Evolutionary conservation across 2,329 filamentous ascomycete genomes (phyloP), one percentile per base, ranked within the genome.

Genomic region (Tolypocladium sp.): DNA sequence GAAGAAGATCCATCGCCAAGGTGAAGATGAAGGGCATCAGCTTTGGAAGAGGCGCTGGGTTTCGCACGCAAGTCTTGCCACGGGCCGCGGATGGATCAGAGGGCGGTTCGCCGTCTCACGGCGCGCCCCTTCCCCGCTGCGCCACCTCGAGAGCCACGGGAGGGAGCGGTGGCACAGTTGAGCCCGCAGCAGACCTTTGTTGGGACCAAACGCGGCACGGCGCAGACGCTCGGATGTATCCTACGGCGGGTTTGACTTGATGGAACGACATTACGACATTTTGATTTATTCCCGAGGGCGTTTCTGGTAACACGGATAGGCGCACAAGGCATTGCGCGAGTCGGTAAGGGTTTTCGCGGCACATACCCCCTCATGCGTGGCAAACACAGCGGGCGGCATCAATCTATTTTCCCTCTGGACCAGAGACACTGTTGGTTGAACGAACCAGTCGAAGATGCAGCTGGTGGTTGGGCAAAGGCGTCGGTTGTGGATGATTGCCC

Each of bases 1-100:
- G 92, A 88, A 58, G 82, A 96, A 70, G 92, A 96, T 49, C 66
- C 70, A 46, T 67, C 70, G 42, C 68, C 70, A 38, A 67, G 69
- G 58, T 73, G 65, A 70, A n/a, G 56, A 41, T 5, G 37, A 9
- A n/a, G 30, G 30, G 27, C 25, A 10, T 51, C 8, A 7, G 17
- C 49, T 7, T 35, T 15, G 49, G 17, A 12, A 12, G 49, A 4
- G 27, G 17, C 30, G 46, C 25, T 33, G 30, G 17, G 46, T 12
- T 33, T 20, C 6, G 46, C 46, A 33, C 27, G 2, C 7, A 27
- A 20, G 9, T 12, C 46, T 44, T 27, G 41, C 38, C 40, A 35
- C 30, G 5, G 49, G n/a, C 20, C 27, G 38, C 17, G 38, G 27
- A 52, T 35, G 15, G 17, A 22, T n/a, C 25, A 10, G 15, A 53